phyloP scores from a whole-genome alignment of 116 monocot genomes.

The Papilionanthe hybrid region DNA sequence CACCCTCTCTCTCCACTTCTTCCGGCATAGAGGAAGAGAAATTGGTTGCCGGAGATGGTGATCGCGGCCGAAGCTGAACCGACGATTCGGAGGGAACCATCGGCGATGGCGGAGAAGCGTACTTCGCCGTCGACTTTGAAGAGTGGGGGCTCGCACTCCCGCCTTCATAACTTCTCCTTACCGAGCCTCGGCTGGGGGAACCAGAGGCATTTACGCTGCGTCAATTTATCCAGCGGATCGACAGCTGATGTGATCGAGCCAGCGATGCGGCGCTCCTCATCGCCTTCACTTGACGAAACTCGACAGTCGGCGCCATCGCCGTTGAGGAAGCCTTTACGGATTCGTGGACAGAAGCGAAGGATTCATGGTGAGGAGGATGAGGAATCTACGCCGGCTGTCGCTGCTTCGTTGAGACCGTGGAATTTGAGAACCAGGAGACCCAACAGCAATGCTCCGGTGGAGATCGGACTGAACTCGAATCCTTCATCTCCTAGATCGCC shows the following conservation, averaged over 20 bases:
- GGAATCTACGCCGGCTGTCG: neutral
- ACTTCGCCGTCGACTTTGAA: neutral
- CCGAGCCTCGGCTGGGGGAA: constrained; percentile 18
- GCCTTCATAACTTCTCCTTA: constrained; percentile 31
- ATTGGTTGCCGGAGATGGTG: constrained; percentile 4
- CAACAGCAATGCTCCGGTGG: constrained; percentile 6
- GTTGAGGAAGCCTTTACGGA: neutral
- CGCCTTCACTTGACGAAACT: neutral
- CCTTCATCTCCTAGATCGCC: neutral
- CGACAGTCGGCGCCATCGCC: neutral
- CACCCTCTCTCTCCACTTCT: neutral
- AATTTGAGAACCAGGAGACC: constrained; percentile 18
- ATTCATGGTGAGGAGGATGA: neutral
- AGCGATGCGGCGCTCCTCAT: neutral
- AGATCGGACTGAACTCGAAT: constrained; percentile 6
- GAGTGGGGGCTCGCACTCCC: neutral
- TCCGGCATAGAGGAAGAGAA: neutral
- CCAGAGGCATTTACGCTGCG: constrained; percentile 21
- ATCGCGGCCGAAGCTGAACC: neutral
- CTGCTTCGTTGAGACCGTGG: constrained; percentile 9
- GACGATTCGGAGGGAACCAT: neutral
- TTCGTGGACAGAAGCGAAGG: constrained; percentile 4
- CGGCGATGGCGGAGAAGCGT: neutral
- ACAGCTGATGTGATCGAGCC: neutral
- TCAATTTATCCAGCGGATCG: constrained; percentile 4